phyloP scores from a whole-genome alignment of 139 green algal genomes.

The Chlorella sp. region DNA sequence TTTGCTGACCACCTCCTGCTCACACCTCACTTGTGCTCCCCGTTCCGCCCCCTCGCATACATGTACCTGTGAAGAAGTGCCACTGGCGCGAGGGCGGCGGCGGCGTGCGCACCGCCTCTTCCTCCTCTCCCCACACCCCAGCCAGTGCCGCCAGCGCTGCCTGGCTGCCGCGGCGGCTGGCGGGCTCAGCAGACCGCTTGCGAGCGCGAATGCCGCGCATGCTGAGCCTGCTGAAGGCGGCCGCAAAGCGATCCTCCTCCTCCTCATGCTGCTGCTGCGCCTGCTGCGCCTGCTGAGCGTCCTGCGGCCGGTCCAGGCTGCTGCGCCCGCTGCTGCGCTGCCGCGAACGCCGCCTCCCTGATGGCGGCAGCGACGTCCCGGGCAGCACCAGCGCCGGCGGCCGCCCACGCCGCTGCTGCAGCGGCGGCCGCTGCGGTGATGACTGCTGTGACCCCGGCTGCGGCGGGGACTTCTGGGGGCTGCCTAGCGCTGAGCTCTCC shows the following conservation, averaged over 20 bases:
- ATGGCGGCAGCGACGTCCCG: background rate
- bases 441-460: background rate
- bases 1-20: no score
- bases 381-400: no score
- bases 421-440: background rate
- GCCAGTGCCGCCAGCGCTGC: background rate
- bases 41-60: no score
- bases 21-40: no score
- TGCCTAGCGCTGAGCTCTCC: background rate
- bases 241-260: slow-evolving; percentile 38
- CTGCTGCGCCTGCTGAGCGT: background rate
- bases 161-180: background rate
- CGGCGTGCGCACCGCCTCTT: background rate
- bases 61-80: slow-evolving; percentile 58
- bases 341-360: background rate
- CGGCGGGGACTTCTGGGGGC: background rate
- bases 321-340: background rate
- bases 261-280: background rate
- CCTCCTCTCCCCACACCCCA: background rate
- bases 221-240: slow-evolving; percentile 3
- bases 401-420: background rate
- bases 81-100: slow-evolving; percentile 26
- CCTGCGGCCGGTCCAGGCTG: background rate
- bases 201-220: slow-evolving; percentile 11
- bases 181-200: slow-evolving; percentile 5